phyloP scores from a whole-genome alignment of 257 asterid species.

The Solanum pennellii region DNA sequence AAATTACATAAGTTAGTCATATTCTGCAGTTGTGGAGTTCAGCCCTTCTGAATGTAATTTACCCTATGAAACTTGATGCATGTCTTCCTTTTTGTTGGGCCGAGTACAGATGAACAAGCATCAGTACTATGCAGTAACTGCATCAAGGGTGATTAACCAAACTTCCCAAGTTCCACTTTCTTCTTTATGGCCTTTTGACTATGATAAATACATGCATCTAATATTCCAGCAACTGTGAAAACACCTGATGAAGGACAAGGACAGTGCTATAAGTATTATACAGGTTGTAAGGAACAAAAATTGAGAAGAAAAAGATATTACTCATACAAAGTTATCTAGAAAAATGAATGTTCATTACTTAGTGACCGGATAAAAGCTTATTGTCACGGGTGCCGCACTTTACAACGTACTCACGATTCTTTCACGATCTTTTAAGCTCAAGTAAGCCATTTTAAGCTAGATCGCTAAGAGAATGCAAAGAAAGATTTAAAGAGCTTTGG shows the following conservation, averaged over 20 bases:
- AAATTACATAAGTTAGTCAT: not conserved
- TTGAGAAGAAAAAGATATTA: not conserved
- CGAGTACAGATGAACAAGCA: not conserved
- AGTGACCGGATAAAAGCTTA: not conserved
- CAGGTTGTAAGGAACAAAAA: not conserved
- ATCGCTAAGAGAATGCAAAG: no score
- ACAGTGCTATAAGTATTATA: not conserved
- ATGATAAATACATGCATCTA: conserved; percentile 76
- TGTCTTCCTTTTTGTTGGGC: not conserved
- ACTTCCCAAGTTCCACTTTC: conserved; percentile 75
- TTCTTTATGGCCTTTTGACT: conserved; percentile 78
- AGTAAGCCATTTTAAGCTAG: no score
- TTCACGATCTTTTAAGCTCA: no score
- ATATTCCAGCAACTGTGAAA: conserved; percentile 89
- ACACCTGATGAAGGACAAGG: conserved; percentile 33
- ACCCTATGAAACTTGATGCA: not conserved
- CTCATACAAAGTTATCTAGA: not conserved
- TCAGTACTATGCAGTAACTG: not conserved
- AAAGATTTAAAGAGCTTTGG: no score
- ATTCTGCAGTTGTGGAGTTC: not conserved
- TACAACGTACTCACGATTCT: no score
- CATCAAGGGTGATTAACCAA: not conserved
- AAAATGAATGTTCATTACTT: not conserved
- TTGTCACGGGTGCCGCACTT: no score
- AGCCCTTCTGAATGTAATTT: not conserved